Evolutionary conservation across 306 rosid species (phyloP).

Genomic region (Castanopsis chinensis): DNA sequence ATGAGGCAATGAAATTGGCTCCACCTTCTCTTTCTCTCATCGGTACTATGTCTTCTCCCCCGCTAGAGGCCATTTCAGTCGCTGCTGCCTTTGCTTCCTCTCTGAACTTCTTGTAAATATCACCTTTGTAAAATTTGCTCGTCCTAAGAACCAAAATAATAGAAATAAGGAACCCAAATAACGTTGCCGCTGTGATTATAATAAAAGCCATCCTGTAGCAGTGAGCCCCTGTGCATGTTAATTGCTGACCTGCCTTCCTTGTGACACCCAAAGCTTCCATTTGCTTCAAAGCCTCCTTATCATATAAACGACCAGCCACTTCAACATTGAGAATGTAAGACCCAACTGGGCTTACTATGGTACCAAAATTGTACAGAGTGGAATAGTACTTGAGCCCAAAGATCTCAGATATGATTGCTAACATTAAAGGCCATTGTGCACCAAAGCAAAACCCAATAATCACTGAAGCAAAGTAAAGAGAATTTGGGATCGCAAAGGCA

Average conservation of each 20-base stretch:
- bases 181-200: slow-evolving; percentile 41
- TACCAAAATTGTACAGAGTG: slow-evolving; percentile 48
- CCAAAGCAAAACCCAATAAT: slow-evolving; percentile 68
- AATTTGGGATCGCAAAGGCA: slow-evolving; percentile 51
- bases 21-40: neutral
- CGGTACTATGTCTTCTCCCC: neutral
- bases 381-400: slow-evolving; percentile 75
- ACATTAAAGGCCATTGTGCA: slow-evolving; percentile 62
- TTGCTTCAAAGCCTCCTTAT: slow-evolving; percentile 57
- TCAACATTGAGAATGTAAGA: slow-evolving; percentile 53
- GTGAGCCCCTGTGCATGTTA: slow-evolving; percentile 42
- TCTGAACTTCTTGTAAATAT: slow-evolving; percentile 52
- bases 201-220: slow-evolving; percentile 54
- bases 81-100: slow-evolving; percentile 27
- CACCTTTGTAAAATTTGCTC: slow-evolving; percentile 51
- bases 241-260: slow-evolving; percentile 40
- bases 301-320: slow-evolving; percentile 58
- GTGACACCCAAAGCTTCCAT: slow-evolving; percentile 30
- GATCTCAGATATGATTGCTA: slow-evolving; percentile 64
- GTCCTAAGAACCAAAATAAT: slow-evolving; percentile 56
- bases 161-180: slow-evolving; percentile 46
- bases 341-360: slow-evolving; percentile 56
- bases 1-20: neutral
- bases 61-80: neutral
- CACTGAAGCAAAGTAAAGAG: slow-evolving; percentile 56